phyloP scores from a whole-genome alignment of 2,329 filamentous ascomycete species.

The Rutstroemia sp. region DNA sequence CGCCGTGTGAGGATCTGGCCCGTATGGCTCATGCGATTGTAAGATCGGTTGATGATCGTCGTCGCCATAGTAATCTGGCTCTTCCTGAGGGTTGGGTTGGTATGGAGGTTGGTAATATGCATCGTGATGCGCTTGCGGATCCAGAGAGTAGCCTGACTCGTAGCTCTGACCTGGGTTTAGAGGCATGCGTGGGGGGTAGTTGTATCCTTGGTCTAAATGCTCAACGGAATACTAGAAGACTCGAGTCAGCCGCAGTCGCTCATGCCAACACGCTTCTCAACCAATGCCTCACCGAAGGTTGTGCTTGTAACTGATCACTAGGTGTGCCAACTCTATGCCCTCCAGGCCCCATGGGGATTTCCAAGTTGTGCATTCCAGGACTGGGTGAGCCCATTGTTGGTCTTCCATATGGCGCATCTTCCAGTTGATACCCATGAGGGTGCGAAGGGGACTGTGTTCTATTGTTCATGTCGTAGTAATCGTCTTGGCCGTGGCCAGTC shows the following conservation, averaged over 20 bases:
- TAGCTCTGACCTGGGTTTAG: slow-evolving; percentile 41
- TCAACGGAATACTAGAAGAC: slow-evolving; percentile 57
- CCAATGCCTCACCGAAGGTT: slow-evolving; percentile 65
- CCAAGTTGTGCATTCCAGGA: slow-evolving; percentile 43
- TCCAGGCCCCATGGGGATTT: slow-evolving; percentile 60
- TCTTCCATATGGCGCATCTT: slow-evolving; percentile 44
- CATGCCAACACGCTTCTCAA: background rate
- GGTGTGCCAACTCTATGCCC: slow-evolving; percentile 47
- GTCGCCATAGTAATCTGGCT: slow-evolving; percentile 39
- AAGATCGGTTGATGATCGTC: slow-evolving; percentile 72
- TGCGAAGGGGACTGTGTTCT: slow-evolving; percentile 57
- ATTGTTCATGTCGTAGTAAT: slow-evolving; percentile 56
- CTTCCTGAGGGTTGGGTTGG: slow-evolving; percentile 44
- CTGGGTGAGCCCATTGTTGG: slow-evolving; percentile 16
- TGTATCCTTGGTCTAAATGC: slow-evolving; percentile 57
- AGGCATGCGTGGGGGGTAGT: slow-evolving; percentile 36
- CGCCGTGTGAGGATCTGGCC: slow-evolving; percentile 46
- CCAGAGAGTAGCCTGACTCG: slow-evolving; percentile 62
- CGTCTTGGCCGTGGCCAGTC: slow-evolving; percentile 40
- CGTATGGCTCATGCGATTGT: slow-evolving; percentile 43
- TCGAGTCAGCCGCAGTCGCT: slow-evolving; percentile 12
- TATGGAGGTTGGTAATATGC: slow-evolving; percentile 81
- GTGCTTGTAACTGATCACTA: slow-evolving; percentile 71
- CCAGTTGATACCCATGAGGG: slow-evolving; percentile 73
- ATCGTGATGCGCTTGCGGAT: slow-evolving; percentile 82